These are phyloP conservation scores for Mollisiaceae sp. DNA, from an alignment of 2,329 filamentous ascomycete species.

Conservation along the genomic window DNA sequence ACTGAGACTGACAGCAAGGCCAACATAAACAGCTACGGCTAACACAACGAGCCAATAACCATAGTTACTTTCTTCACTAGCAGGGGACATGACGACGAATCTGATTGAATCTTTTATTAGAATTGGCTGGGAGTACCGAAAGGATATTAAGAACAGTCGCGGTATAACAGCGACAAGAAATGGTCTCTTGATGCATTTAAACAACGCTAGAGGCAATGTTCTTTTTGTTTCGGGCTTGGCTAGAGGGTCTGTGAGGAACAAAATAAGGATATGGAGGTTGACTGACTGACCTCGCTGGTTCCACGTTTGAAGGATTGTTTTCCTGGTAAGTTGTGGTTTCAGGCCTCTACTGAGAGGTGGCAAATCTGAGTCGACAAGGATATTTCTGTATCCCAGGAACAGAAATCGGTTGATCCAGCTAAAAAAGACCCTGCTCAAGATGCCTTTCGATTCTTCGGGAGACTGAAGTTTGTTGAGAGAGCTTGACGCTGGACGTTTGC, in stretches of 20 bases:
- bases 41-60: conserved; percentile 43
- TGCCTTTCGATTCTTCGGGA: conserved; percentile 27
- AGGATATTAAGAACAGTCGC: conserved; percentile 46
- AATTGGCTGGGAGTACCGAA: conserved; percentile 49
- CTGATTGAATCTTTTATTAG: conserved; percentile 47
- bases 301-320: conserved; percentile 27
- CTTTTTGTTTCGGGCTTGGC: conserved; percentile 33
- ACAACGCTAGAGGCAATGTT: conserved; percentile 42
- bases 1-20: conserved; percentile 44
- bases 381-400: conserved; percentile 26
- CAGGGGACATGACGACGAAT: conserved; percentile 34
- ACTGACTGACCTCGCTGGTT: conserved; percentile 27
- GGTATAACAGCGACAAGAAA: conserved; percentile 44
- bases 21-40: conserved; percentile 45
- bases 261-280: not conserved
- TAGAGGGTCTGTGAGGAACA: conserved; percentile 16
- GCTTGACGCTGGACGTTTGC: conserved; percentile 18
- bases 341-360: conserved; percentile 30
- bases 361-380: conserved; percentile 31
- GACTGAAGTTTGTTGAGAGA: conserved; percentile 13
- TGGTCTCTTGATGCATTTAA: conserved; percentile 39
- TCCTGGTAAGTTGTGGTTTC: conserved; percentile 24
- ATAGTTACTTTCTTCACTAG: conserved; percentile 15
- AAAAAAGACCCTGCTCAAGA: conserved; percentile 30
- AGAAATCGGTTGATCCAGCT: conserved; percentile 36